Base-by-base conservation (phyloP, 129 eudicot genomes). In the Lonicera japonica region DNA sequence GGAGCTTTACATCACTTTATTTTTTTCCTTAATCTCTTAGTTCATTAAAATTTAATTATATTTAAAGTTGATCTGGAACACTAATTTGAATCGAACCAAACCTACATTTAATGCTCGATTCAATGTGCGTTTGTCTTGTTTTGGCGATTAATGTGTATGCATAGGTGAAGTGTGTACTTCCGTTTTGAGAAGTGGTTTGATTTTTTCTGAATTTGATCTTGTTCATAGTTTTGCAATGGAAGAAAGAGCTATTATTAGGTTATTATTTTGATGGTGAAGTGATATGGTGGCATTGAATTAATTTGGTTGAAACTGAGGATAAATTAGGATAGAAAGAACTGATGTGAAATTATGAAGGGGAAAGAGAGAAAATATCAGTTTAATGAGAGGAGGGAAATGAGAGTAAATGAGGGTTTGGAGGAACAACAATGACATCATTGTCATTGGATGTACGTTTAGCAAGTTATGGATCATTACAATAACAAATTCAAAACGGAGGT, bases 401-500 rank as follows among this genome's bases (percentile, higher is more conserved):
- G n/a, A n/a, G n/a, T n/a, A n/a, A n/a, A n/a, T n/a, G n/a, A n/a
- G n/a, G n/a, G n/a, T n/a, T n/a, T n/a, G n/a, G n/a, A n/a, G n/a
- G n/a, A n/a, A n/a, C n/a, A n/a, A n/a, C n/a, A n/a, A n/a, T n/a
- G n/a, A n/a, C n/a, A n/a, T n/a, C n/a, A n/a, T n/a, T n/a, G n/a
- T n/a, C n/a, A n/a, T n/a, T 68, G 69, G 79, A 70, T 61, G 65
- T 68, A 43, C 79, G 79, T 43, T 68, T 85, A 4, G 82, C 77
- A 61, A 83, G 89, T 70, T 80, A 84, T 82, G 98, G 98, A n/a
- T 92, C 95, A 60, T 85, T 92, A 73, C 95, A 81, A n/a, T n/a
- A n/a, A 68, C 90, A 82, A 58, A 66, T 79, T 25, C 96, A 87
- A 59, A 90, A 64, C 75, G 67, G 36, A 1, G 36, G 43, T 60